Base-by-base conservation (phyloP, 2,329 filamentous ascomycete genomes). In the Knoxdaviesia proteae region DNA sequence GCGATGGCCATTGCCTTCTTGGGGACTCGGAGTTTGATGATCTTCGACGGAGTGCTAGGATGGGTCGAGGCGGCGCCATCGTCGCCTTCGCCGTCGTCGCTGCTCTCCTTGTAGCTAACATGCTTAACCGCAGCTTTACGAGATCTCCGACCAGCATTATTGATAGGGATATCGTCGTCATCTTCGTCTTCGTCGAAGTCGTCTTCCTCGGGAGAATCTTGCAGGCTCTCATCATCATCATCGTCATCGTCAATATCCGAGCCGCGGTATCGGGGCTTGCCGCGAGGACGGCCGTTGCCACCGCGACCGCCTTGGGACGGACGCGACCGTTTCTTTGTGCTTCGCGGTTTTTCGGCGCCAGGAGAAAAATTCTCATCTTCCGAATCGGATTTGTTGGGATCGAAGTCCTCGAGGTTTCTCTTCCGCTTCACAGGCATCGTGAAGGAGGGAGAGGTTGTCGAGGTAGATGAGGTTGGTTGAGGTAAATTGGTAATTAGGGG, bases 301-400 rank as follows among this genome's bases (percentile, higher is more conserved):
- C 63, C 65, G 48, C 63, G 68, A 43, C 56, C 56, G 46, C 47
- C 57, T 32, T 45, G 44, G 41, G 40, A 44, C 29, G 44, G 46
- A 32, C 54, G 51, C 32, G 56, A 56, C 49, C 60, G 56, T 48
- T 62, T 63, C 47, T 54, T 46, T 36, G 42, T 56, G 40, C 46
- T 50, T 45, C 61, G 61, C 9, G 58, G 58, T 31, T 58, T 61
- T 49, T 67, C 63, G 29, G 55, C 53, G 10, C 57, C 54, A 10
- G 74, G 74, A 45, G 75, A 68, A 51, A 79, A 80, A 54, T 77
- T 77, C 49, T 74, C 72, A 52, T 80, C 75, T 41, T 74, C 68
- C 2, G 75, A 64, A 49, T 80, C 75, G 41, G 75, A 79, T 53
- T 74, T 69, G 54, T 77, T 78, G 3, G 71, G 72, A 55, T 80